Percentiles rank a stretch among this genome's conserved stretches.
These are phyloP conservation scores for Podila clonocystis DNA, from an alignment of 192 early-diverging fungal species.

Conservation along the genomic window DNA sequence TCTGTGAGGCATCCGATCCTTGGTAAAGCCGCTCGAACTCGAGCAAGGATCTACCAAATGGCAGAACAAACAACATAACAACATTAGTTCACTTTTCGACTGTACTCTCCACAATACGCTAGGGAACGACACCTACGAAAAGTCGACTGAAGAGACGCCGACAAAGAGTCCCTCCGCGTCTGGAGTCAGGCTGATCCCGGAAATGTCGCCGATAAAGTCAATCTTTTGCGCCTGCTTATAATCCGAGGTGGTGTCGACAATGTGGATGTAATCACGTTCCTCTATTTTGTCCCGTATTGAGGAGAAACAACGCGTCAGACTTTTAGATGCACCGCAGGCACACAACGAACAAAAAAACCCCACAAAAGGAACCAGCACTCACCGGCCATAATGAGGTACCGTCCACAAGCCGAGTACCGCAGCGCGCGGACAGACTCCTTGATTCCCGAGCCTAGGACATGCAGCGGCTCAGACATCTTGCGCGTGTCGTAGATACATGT, in stretches of 20 bases:
- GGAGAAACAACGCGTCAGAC: no score
- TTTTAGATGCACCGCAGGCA: no score
- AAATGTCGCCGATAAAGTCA: constrained; percentile 44
- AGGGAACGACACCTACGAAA: constrained; percentile 22
- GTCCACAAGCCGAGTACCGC: constrained; percentile 42
- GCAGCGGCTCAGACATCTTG: constrained; percentile 22
- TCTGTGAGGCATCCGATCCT: not conserved
- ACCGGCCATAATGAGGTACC: constrained; percentile 46
- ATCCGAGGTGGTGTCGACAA: constrained; percentile 35
- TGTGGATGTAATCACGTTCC: constrained; percentile 36
- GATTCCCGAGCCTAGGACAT: constrained; percentile 18
- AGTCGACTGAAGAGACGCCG: constrained; percentile 30
- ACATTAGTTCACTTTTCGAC: not conserved
- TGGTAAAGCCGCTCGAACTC: constrained; percentile 26
- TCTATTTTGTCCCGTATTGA: constrained; percentile 9
- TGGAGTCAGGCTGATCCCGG: constrained; percentile 41
- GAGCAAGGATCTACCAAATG: constrained; percentile 22
- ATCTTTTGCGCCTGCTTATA: constrained; percentile 36
- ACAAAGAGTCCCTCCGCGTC: constrained; percentile 33
- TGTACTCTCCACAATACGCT: not conserved
- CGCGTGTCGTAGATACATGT: constrained; percentile 43
- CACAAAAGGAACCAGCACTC: not conserved
- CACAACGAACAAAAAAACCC: not conserved
- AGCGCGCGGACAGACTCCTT: constrained; percentile 31
- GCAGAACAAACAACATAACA: not conserved